Percentiles rank a stretch among this genome's conserved stretches.
Evolutionary conservation across 352 stramenopile genomes (phyloP).

Genomic region (Globisporangium abappressorium): DNA sequence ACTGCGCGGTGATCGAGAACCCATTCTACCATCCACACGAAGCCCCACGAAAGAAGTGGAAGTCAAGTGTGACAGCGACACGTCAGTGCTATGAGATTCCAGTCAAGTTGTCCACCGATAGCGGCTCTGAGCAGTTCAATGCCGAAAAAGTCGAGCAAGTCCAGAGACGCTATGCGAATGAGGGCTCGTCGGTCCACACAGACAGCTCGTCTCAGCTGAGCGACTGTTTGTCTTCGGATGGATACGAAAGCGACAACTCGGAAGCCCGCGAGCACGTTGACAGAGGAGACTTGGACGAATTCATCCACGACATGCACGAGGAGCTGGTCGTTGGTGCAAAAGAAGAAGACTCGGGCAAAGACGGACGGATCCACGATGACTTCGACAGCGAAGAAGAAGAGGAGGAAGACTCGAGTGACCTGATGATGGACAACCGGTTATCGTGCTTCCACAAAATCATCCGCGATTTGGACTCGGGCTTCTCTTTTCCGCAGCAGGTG

Average conservation of each 20-base stretch:
- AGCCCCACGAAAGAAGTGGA: slow-evolving; percentile 43
- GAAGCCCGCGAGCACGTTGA: slow-evolving; percentile 18
- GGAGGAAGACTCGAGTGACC: slow-evolving; percentile 12
- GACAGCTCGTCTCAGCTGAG: slow-evolving; percentile 29
- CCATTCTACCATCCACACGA: slow-evolving; percentile 65
- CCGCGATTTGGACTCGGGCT: slow-evolving; percentile 49
- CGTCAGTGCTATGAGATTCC: slow-evolving; percentile 54
- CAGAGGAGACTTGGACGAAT: slow-evolving; percentile 28
- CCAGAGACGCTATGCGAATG: slow-evolving; percentile 2
- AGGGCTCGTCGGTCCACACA: slow-evolving; percentile 28
- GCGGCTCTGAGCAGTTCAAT: slow-evolving; percentile 3
- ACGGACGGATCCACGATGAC: slow-evolving; percentile 12
- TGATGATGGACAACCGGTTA: slow-evolving; percentile 15
- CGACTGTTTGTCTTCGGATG: slow-evolving; percentile 21
- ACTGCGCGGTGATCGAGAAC: slow-evolving; percentile 60
- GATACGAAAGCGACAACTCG: slow-evolving; percentile 29
- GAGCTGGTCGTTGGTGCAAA: slow-evolving; percentile 10
- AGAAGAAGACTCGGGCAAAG: not conserved
- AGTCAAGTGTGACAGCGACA: slow-evolving; percentile 52
- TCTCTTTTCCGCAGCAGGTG: slow-evolving; percentile 50
- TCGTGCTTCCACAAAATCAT: slow-evolving; percentile 47
- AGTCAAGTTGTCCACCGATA: slow-evolving; percentile 1
- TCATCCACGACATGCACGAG: slow-evolving; percentile 21
- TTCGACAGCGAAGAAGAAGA: slow-evolving; percentile 24
- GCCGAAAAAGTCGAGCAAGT: slow-evolving; percentile 9